Evolutionary conservation across 78 protist species (phyloP), one percentile per base, ranked within the genome.

Genomic region (Chrysochromulina tobinii): DNA sequence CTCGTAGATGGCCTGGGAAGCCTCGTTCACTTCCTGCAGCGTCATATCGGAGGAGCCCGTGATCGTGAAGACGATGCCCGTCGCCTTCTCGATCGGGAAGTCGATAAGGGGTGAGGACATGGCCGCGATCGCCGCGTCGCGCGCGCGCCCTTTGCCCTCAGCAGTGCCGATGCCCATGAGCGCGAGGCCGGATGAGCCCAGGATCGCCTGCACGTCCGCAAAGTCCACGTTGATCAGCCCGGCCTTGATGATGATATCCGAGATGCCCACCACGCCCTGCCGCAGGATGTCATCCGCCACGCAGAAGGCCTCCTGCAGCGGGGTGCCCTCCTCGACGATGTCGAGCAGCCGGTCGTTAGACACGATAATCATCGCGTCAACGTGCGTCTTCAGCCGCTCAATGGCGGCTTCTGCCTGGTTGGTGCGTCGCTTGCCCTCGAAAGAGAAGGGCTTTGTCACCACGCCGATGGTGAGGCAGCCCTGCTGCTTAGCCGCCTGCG

Each of bases 171-270:
- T 72, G 48, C 92, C 92, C 66, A 89, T 51, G 48, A 89, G 92
- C 38, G 92, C 92, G 61, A 54, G 66, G 20, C 92, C 92, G 23
- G 64, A 59, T 59, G 7, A 20, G 72, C 72, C 73, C 95, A 95
- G 94, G 66, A 95, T 90, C 15, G 96, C 58, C 50, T 53, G 54
- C 55, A 96, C 98, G 81, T 96, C 98, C 2, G 98, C 98, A 61
- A 96, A 96, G 88, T 96, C 98, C 15, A 96, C 83, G 88, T 96
- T 96, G 93, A 96, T 95, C 14, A 96, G 93, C 18, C 98, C 98
- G 3, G 97, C 97, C 75, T 89, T 88, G 84, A 94, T 83, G 55
- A 96, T 81, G 69, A 96, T 87, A 86, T 96, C 98, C 21, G 96
- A 89, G 89, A 96, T 93, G 69, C 95, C 94, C 72, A 81, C 87